phyloP scores from a whole-genome alignment of 169 alveolate species.

The Plasmodium ovale region DNA sequence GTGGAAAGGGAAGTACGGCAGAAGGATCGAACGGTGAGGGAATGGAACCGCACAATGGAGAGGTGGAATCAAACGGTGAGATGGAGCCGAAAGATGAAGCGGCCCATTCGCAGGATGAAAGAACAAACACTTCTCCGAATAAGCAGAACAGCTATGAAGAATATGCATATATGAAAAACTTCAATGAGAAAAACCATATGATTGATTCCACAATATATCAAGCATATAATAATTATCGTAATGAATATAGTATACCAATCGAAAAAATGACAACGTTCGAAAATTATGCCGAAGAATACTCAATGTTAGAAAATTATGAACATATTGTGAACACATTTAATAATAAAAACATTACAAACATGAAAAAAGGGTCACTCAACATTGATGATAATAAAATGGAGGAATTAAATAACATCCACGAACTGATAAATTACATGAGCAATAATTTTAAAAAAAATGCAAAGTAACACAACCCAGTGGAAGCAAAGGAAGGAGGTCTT shows the following conservation, averaged over 20 bases:
- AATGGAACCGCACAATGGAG: not conserved
- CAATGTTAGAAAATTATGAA: conserved; percentile 26
- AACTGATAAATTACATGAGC: conserved; percentile 46
- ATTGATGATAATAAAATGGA: not conserved
- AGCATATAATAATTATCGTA: conserved; percentile 9
- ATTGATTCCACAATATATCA: conserved; percentile 6
- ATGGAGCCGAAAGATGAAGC: not conserved
- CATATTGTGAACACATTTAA: not conserved
- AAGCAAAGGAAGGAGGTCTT: too few relatives aligned
- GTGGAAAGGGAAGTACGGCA: not conserved
- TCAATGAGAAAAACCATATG: conserved; percentile 18
- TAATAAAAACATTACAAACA: not conserved
- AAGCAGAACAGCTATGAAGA: conserved; percentile 5
- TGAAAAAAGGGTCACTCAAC: not conserved
- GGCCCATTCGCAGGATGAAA: not conserved
- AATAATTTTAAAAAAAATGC: not conserved
- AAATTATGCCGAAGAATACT: conserved; percentile 38
- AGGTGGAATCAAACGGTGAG: not conserved
- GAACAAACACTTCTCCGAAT: not conserved
- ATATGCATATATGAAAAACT: conserved; percentile 40
- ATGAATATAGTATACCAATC: conserved; percentile 43
- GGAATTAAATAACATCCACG: conserved; percentile 25
- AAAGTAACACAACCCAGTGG: too few relatives aligned
- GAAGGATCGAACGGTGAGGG: not conserved
- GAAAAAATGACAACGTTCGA: conserved; percentile 54